Evolutionary conservation across 305 asterid species (phyloP).

Genomic region (Stenogyne calaminthoides): DNA sequence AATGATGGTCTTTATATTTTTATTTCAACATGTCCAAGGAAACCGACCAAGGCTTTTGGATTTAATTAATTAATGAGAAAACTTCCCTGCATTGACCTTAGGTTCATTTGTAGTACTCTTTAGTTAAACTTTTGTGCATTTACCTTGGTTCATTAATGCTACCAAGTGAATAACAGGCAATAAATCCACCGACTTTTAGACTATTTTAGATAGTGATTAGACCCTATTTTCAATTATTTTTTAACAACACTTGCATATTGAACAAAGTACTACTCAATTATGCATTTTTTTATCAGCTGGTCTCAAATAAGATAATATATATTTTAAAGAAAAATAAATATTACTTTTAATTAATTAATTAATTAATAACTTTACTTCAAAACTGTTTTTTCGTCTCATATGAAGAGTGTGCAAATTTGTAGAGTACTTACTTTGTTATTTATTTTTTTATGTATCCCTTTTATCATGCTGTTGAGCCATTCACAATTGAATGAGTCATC

Average conservation of each 20-base stretch:
- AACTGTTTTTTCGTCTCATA: too few species aligned
- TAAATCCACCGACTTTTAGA: not conserved
- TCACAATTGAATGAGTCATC: constrained; percentile 17
- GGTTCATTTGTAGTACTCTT: not conserved
- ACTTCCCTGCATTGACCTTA: not conserved
- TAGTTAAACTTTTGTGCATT: not conserved
- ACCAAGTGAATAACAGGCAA: not conserved
- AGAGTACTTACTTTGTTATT: too few species aligned
- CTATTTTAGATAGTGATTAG: not conserved
- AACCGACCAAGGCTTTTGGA: not conserved
- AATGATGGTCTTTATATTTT: too few species aligned
- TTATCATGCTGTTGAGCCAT: not conserved
- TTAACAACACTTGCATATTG: not conserved
- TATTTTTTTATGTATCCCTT: too few species aligned
- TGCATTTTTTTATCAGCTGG: not conserved
- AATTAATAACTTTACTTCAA: too few species aligned
- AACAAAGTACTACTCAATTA: not conserved
- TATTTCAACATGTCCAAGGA: not conserved
- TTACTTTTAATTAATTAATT: too few species aligned
- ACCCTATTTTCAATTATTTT: not conserved
- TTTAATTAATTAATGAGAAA: not conserved
- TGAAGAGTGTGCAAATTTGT: too few species aligned
- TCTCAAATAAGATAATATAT: not conserved
- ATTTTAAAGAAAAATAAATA: too few species aligned
- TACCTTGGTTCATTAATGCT: constrained; percentile 11